These are phyloP conservation scores for Coemansia linderi DNA, from an alignment of 371 early-diverging fungal species.

Conservation along the genomic window DNA sequence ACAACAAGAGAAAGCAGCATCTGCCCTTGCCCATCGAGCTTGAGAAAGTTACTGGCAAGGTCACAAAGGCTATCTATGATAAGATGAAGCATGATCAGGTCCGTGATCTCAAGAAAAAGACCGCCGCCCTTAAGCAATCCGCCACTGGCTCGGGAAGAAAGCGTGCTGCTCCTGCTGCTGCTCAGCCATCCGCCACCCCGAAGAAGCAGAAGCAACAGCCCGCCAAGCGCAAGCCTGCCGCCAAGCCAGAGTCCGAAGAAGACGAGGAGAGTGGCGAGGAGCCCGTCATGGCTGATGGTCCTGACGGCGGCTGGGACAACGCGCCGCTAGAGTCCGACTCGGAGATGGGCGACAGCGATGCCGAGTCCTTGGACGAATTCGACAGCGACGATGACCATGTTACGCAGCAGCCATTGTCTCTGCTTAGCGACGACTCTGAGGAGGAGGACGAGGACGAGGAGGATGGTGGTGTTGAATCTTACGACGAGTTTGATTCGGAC, in stretches of 20 bases:
- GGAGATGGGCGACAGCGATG: conserved; percentile 52
- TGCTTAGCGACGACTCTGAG: conserved; percentile 41
- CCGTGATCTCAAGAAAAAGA: conserved; percentile 34
- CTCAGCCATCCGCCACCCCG: conserved; percentile 3
- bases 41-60: conserved; percentile 46
- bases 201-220: conserved; percentile 6
- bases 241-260: conserved; percentile 23
- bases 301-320: conserved; percentile 54
- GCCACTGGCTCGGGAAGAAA: conserved; percentile 5
- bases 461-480: conserved; percentile 58
- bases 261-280: conserved; percentile 34
- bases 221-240: conserved; percentile 51
- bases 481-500: conserved; percentile 42
- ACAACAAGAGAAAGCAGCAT: conserved; percentile 67
- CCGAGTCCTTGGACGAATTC: conserved; percentile 33
- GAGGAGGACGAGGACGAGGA: conserved; percentile 57
- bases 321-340: conserved; percentile 52
- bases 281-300: conserved; percentile 23
- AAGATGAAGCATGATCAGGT: conserved; percentile 28
- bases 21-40: conserved; percentile 60
- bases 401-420: not conserved
- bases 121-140: conserved; percentile 7
- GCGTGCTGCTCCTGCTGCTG: conserved; percentile 1
- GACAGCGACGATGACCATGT: conserved; percentile 48
- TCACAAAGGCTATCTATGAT: conserved; percentile 41